phyloP scores from a whole-genome alignment of 2,329 filamentous ascomycete species.

The Aspergillus proliferans region DNA sequence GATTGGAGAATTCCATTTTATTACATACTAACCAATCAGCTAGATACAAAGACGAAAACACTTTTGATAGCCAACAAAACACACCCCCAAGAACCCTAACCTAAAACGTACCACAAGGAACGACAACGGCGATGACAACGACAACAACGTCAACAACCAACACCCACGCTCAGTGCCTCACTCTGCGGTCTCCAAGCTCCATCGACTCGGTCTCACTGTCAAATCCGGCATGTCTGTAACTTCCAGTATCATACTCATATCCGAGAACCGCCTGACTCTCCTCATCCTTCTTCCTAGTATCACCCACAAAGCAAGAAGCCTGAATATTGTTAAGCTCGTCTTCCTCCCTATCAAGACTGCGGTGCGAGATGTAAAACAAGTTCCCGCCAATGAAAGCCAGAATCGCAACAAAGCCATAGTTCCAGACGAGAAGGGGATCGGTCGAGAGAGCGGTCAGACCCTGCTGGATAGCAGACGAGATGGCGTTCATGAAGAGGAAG shows the following conservation, averaged over 20 bases:
- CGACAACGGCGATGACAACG: no score
- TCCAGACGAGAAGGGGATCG: conserved; percentile 65
- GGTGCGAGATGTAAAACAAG: conserved; percentile 63
- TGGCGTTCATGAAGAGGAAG: conserved; percentile 63
- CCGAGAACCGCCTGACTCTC: neutral
- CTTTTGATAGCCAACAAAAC: no score
- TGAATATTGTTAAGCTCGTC: conserved; percentile 55
- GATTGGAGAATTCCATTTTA: no score
- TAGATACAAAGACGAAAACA: neutral
- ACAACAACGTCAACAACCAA: no score
- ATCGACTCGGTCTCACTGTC: no score
- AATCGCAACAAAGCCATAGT: conserved; percentile 60
- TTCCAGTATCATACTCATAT: neutral
- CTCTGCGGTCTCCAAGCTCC: no score
- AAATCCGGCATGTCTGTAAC: neutral
- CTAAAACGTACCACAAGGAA: no score
- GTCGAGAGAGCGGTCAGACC: conserved; percentile 57
- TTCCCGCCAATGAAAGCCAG: conserved; percentile 58
- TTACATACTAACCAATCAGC: neutral
- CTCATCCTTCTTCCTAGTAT: neutral
- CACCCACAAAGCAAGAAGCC: conserved; percentile 6
- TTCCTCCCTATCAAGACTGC: conserved; percentile 58
- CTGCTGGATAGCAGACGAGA: conserved; percentile 63
- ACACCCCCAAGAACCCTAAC: no score
- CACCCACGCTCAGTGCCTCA: no score